Evolutionary conservation across 2,329 filamentous ascomycete genomes (phyloP).

Genomic region (Trichoderma sp.): DNA sequence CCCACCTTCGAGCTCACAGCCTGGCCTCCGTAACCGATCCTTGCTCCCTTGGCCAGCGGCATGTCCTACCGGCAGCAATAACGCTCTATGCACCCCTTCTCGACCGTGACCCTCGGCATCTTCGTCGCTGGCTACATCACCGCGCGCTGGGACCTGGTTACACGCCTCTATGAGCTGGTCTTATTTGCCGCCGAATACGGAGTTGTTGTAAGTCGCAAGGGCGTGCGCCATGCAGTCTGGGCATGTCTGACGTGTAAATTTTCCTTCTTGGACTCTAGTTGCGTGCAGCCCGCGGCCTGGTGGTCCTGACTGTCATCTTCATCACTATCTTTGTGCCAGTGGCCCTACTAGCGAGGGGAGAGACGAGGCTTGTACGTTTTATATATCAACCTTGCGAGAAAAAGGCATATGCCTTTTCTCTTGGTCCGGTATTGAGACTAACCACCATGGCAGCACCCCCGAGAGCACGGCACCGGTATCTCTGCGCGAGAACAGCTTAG

Average conservation of each 20-base stretch:
- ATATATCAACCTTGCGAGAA: neutral
- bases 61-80: constrained; percentile 50
- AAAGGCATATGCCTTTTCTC: neutral
- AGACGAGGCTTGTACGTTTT: constrained; percentile 73
- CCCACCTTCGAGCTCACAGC: constrained; percentile 7
- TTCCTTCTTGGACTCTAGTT: constrained; percentile 55
- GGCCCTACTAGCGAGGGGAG: constrained; percentile 77
- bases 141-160: constrained; percentile 97
- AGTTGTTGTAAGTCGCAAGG: constrained; percentile 72
- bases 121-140: constrained; percentile 99
- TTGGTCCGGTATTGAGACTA: neutral
- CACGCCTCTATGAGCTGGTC: constrained; percentile 92
- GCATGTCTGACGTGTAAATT: neutral
- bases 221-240: neutral
- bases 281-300: constrained; percentile 83
- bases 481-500: constrained; percentile 95
- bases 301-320: constrained; percentile 81
- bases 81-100: constrained; percentile 94
- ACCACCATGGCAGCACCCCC: constrained; percentile 71
- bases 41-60: constrained; percentile 37
- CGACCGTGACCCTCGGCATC: constrained; percentile 91
- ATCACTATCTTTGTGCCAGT: constrained; percentile 82
- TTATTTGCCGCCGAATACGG: constrained; percentile 99
- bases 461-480: constrained; percentile 75
- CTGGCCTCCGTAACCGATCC: neutral